Evolutionary conservation across 2,329 filamentous ascomycete genomes (phyloP), one percentile per base, ranked within the genome.

Genomic region (Fusarium virguliforme): DNA sequence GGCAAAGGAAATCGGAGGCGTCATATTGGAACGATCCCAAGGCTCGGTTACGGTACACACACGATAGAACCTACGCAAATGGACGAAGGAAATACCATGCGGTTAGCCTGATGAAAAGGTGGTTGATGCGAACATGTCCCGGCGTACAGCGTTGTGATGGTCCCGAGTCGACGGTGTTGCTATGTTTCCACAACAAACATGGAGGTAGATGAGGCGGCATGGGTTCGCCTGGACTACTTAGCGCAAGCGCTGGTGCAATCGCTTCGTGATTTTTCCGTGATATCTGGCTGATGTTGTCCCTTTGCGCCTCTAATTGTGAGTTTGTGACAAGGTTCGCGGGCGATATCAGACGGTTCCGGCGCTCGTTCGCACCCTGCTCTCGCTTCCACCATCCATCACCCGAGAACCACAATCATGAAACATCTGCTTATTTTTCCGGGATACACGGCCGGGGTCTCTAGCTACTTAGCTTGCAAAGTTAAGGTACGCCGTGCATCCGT

Each of bases 31-130:
- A 70, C 63, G 70, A 70, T 67, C 61, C 63, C 38, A 64, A 62
- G 64, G 70, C 71, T 70, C 70, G 65, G 64, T 56, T 64, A 70
- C 64, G 67, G 66, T 69, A 70, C 63, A 65, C 66, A 70, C 54
- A 71, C 59, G 71, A 71, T 72, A 71, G 64, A 73, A 66, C 65
- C 67, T 66, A 68, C 70, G 71, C 64, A 71, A 73, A 71, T 75
- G 73, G 71, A 74, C 60, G 65, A 76, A 65, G 71, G 66, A 74
- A 75, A 72, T 74, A 67, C 62, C 64, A 73, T 68, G 48, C 43
- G 68, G 65, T 64, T 72, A 68, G 63, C 65, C 73, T 68, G 67
- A 65, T 56, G 61, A 69, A 64, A 65, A 60, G 54, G 46, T 65
- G 68, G 60, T 62, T 68, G 62, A 63, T 64, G 51, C 43, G 58